Evolutionary conservation across 352 stramenopile genomes (phyloP).

Genomic region (Phytophthora sp.): DNA sequence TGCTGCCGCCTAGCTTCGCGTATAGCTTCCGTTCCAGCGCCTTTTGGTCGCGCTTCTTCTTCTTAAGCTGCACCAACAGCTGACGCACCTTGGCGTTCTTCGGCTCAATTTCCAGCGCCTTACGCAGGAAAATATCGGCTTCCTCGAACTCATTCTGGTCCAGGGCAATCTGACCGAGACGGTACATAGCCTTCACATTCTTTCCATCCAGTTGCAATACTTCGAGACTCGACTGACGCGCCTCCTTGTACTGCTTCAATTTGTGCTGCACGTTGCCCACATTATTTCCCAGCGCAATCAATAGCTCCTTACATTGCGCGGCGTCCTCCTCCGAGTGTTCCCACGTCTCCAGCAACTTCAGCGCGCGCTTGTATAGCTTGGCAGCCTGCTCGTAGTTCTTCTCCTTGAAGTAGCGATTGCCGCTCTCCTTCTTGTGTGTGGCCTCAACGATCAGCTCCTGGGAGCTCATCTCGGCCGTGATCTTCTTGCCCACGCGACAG

Average conservation of each 20-base stretch:
- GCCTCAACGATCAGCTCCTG: slow-evolving; percentile 77
- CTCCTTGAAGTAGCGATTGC: slow-evolving; percentile 82
- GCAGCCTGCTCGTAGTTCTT: slow-evolving; percentile 86
- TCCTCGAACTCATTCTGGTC: slow-evolving; percentile 80
- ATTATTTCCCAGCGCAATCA: slow-evolving; percentile 83
- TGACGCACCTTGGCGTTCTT: slow-evolving; percentile 72
- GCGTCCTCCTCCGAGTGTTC: slow-evolving; percentile 61
- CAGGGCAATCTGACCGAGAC: slow-evolving; percentile 69
- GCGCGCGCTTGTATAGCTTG: slow-evolving; percentile 84
- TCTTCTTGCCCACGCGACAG: slow-evolving; percentile 65
- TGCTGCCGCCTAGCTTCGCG: slow-evolving; percentile 56
- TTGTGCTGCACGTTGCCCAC: slow-evolving; percentile 85
- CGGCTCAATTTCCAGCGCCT: slow-evolving; percentile 69
- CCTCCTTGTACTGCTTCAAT: slow-evolving; percentile 76
- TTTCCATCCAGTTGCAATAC: slow-evolving; percentile 74
- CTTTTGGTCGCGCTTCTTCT: slow-evolving; percentile 71
- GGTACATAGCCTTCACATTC: slow-evolving; percentile 87
- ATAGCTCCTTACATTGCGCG: slow-evolving; percentile 72
- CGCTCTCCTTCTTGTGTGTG: slow-evolving; percentile 85
- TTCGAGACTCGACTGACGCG: slow-evolving; percentile 77
- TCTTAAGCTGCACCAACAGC: slow-evolving; percentile 66
- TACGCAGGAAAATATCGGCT: slow-evolving; percentile 58
- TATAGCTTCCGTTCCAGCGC: slow-evolving; percentile 70
- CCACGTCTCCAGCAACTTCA: slow-evolving; percentile 83
- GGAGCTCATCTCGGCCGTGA: slow-evolving; percentile 76